phyloP scores from a whole-genome alignment of 208 protist genomes.

The Leishmania amazonensis region DNA sequence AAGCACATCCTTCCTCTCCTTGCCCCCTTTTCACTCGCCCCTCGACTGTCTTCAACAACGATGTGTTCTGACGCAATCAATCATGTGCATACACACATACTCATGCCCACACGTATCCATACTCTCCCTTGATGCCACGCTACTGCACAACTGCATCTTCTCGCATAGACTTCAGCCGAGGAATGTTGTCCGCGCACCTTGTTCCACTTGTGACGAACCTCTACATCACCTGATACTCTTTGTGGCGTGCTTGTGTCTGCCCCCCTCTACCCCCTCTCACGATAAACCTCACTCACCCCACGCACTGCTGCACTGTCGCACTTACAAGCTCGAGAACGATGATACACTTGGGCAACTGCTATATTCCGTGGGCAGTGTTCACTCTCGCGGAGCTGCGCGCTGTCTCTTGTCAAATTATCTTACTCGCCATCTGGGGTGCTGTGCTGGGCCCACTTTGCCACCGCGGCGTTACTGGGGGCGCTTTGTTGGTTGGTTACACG shows the following conservation, averaged over 20 bases:
- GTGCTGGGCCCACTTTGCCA: constrained; percentile 12
- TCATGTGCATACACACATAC: constrained; percentile 4
- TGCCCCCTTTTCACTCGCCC: not conserved
- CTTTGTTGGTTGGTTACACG: constrained; percentile 19
- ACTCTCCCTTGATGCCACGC: not conserved
- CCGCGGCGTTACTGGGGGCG: constrained; percentile 4
- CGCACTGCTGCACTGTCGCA: not conserved
- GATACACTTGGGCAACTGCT: constrained; percentile 31
- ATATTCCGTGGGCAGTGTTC: constrained; percentile 38
- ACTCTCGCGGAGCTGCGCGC: constrained; percentile 41
- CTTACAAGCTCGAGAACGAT: constrained; percentile 7
- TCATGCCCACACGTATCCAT: not conserved
- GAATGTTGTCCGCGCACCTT: not conserved
- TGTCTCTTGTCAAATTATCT: constrained; percentile 30
- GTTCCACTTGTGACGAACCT: not conserved
- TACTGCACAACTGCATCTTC: not conserved
- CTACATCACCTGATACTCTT: not conserved
- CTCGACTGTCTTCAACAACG: not conserved
- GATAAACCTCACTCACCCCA: not conserved
- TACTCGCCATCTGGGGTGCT: constrained; percentile 17
- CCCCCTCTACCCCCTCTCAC: not conserved
- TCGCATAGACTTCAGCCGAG: not conserved
- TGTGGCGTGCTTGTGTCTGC: not conserved
- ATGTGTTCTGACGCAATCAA: not conserved
- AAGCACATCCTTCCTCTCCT: not conserved